A percentile compares a stretch with the other conserved stretches of the same genome.
phyloP scores from a whole-genome alignment of 306 rosid genomes.

The Gynostemma pentaphyllum region DNA sequence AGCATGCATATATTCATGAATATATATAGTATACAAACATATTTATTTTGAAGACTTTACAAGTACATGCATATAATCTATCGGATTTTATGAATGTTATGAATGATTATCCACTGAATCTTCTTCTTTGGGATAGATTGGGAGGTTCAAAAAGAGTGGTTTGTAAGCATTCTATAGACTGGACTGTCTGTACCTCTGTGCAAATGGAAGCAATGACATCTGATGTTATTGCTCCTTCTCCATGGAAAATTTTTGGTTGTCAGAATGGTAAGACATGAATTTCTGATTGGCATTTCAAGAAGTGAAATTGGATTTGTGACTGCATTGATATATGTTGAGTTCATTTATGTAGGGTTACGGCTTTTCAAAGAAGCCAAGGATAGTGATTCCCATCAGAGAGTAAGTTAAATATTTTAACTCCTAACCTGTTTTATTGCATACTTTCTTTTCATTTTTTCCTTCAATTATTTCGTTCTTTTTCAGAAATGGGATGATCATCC shows the following conservation, averaged over 20 bases:
- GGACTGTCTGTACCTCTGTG: conserved; percentile 29
- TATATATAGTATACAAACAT: neutral
- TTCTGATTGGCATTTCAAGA: conserved; percentile 13
- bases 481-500: conserved; percentile 83
- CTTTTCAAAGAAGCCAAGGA: conserved; percentile 80
- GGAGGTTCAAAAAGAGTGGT: conserved; percentile 36
- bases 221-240: conserved; percentile 80
- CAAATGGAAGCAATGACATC: conserved; percentile 51
- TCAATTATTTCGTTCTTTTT: conserved; percentile 11
- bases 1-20: neutral
- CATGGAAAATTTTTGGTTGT: conserved; percentile 92
- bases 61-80: neutral
- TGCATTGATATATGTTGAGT: neutral
- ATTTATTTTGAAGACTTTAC: neutral
- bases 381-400: conserved; percentile 50
- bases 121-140: conserved; percentile 29
- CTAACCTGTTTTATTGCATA: conserved; percentile 6
- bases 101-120: neutral
- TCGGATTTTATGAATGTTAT: neutral
- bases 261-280: conserved; percentile 55
- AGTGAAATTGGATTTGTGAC: neutral
- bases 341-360: conserved; percentile 52
- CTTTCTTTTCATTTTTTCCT: conserved; percentile 4
- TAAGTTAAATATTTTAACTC: conserved; percentile 22
- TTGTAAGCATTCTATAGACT: conserved; percentile 34